A percentile compares a stretch with the other conserved stretches of the same genome.
These are phyloP conservation scores for Stagonosporopsis tanaceti DNA, from an alignment of 2,329 filamentous ascomycete species.

Conservation along the genomic window DNA sequence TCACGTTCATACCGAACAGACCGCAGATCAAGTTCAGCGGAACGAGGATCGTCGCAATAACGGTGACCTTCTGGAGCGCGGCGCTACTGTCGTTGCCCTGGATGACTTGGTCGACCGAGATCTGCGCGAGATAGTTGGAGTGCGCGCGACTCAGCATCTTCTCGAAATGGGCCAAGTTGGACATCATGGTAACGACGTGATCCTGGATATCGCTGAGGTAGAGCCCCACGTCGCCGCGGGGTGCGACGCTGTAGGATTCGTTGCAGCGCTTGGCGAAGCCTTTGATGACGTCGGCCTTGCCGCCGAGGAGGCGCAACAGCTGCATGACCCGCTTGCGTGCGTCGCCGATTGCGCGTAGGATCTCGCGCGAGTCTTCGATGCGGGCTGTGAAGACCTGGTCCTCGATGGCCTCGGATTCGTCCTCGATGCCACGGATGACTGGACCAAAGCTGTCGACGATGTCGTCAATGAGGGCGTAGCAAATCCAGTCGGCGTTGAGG, in stretches of 20 bases:
- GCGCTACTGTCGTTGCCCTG: constrained; percentile 89
- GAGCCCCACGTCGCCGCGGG: constrained; percentile 93
- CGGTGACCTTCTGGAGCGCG: constrained; percentile 91
- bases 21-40: constrained; percentile 92
- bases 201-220: constrained; percentile 98
- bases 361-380: constrained; percentile 85
- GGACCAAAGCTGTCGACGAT: constrained; percentile 97
- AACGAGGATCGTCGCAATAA: constrained; percentile 93
- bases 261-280: constrained; percentile 99
- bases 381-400: constrained; percentile 94
- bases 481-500: constrained; percentile 97
- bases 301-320: constrained; percentile 88
- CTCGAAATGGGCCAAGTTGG: constrained; percentile 92
- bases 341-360: constrained; percentile 86
- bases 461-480: constrained; percentile 97
- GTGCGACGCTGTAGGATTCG: constrained; percentile 93
- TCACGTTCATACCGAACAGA: constrained; percentile 88
- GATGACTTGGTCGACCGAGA: constrained; percentile 89
- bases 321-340: constrained; percentile 95
- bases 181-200: constrained; percentile 99
- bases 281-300: constrained; percentile 97
- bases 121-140: constrained; percentile 94
- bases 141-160: constrained; percentile 96
- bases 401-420: constrained; percentile 90
- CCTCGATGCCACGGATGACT: constrained; percentile 84